Conservation (phyloP, 2,329 filamentous ascomycete genomes). For the Pseudogymnoascus sp. region DNA sequence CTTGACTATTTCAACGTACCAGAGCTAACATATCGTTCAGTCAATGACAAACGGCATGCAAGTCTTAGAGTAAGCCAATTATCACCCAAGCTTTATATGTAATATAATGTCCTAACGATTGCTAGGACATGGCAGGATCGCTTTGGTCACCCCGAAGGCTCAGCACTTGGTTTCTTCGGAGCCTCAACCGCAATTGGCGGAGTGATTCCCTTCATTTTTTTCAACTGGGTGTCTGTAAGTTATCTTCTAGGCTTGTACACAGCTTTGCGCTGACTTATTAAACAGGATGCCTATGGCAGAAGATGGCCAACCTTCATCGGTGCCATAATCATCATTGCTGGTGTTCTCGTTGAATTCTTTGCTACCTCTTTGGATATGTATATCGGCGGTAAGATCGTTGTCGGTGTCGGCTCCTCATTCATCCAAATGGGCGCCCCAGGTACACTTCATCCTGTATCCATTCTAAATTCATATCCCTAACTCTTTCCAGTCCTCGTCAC, state of each 20-base stretch:
- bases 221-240: not conserved
- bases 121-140: conserved; percentile 29
- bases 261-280: not conserved
- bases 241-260: not conserved
- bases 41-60: conserved; percentile 36
- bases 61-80: conserved; percentile 23
- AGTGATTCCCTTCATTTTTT: conserved; percentile 24
- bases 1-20: not conserved
- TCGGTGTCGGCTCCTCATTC: conserved; percentile 32
- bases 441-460: not conserved
- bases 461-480: not conserved
- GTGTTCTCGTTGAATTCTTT: conserved; percentile 32
- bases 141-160: conserved; percentile 33
- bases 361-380: conserved; percentile 31
- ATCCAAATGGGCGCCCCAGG: conserved; percentile 35
- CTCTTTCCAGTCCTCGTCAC: conserved; percentile 31
- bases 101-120: not conserved
- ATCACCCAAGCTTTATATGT: not conserved
- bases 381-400: conserved; percentile 33
- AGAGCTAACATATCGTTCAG: conserved; percentile 14
- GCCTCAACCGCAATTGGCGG: conserved; percentile 35
- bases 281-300: conserved; percentile 22
- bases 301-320: conserved; percentile 31
- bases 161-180: conserved; percentile 33
- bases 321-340: conserved; percentile 33